phyloP scores from a whole-genome alignment of 2,329 filamentous ascomycete genomes.

The Trichophyton verrucosum region DNA sequence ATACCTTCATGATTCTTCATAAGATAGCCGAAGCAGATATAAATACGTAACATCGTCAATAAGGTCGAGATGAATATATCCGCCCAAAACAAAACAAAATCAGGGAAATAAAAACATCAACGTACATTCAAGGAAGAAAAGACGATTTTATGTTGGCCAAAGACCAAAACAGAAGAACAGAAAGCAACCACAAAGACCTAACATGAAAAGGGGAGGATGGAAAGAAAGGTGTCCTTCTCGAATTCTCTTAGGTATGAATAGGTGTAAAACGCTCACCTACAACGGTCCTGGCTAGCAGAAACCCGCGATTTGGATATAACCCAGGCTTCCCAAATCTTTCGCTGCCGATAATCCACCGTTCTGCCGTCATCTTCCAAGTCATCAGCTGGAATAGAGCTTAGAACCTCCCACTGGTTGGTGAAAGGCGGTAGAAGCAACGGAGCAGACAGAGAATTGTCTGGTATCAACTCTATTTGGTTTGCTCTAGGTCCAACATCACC shows the following conservation, averaged over 20 bases:
- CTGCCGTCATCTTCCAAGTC: constrained; percentile 29
- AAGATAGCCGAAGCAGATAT: background rate
- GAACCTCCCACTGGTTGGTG: constrained; percentile 15
- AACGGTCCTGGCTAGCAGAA: background rate
- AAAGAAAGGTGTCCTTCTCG: background rate
- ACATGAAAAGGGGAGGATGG: background rate
- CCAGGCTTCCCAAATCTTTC: constrained; percentile 29
- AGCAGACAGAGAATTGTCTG: constrained; percentile 12
- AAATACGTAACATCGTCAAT: background rate
- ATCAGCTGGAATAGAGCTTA: constrained; percentile 20
- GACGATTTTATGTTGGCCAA: background rate
- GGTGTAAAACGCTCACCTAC: background rate
- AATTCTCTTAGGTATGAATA: background rate
- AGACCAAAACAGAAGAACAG: background rate
- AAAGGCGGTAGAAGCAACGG: constrained; percentile 10
- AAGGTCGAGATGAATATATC: background rate
- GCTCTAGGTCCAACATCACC: constrained; percentile 14
- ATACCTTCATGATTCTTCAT: background rate
- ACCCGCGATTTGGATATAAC: constrained; percentile 19
- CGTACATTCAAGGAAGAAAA: background rate
- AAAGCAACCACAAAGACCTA: background rate
- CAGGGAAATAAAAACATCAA: background rate
- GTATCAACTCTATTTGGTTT: constrained; percentile 14
- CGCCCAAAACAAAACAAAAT: background rate
- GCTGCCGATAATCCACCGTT: constrained; percentile 23